Evolutionary conservation across 192 early-diverging fungal species (phyloP), one percentile per base, ranked within the genome.

Genomic region (Podila epicladia): DNA sequence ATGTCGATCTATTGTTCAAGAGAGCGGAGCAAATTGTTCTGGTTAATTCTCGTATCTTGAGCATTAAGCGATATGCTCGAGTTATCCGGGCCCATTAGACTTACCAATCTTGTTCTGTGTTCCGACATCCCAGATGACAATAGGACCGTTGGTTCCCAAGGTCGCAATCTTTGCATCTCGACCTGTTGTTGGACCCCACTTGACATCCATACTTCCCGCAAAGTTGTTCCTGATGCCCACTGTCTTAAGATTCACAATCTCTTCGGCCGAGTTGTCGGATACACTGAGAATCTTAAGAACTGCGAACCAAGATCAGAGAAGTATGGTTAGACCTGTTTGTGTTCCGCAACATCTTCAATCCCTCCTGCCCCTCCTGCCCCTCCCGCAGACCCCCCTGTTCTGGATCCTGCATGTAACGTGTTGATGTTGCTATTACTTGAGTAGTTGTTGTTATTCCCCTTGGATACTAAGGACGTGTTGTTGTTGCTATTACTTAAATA

Each of bases 101-200:
- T 33, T 72, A 78, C 84, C 84, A 17, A 75, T 69, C 32, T 72
- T 82, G 38, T 72, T 78, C 20, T 77, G 68, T 9, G 70, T 75
- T 45, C 80, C 84, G 26, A 90, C 35, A 84, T 96, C 95, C 91
- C 90, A 96, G 8, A 95, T 84, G 32, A 89, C 75, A 51, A 96
- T 93, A 5, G 89, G 85, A 31, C 93, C 93, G 72, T 90, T 93
- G 17, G 85, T 89, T 1, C 91, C 86, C 17, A 91, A 87, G 3
- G 93, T 91, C 1, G 94, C 91, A 35, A 94, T 85, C 64, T 93
- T 94, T 32, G 86, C 85, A 60, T 85, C 87, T 28, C 91, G 85
- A 74, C 67, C 72, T 41, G 67, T 61, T 12, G 55, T 71, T 26
- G 74, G 74, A n/a, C 91, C 93, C 94, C 94, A 95, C 65, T 93